A percentile compares a stretch with the other conserved stretches of the same genome.
These are phyloP conservation scores for Silybum marianum DNA, from an alignment of 129 eudicot species.

Conservation along the genomic window DNA sequence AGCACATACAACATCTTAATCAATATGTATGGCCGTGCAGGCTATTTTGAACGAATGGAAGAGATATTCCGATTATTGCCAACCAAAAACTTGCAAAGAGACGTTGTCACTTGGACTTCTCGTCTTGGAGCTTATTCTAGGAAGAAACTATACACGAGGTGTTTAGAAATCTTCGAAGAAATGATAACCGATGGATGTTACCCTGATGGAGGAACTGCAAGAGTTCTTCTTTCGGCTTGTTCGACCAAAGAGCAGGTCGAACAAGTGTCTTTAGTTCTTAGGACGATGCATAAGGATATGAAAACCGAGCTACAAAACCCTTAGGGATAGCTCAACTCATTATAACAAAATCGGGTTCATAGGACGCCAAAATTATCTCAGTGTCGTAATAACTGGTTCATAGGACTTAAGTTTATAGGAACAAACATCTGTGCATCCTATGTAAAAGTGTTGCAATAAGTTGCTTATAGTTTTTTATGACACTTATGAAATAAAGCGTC, in stretches of 20 bases:
- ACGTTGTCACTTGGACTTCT: conserved; percentile 86
- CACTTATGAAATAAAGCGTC: neutral
- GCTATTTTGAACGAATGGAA: conserved; percentile 83
- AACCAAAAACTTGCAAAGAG: conserved; percentile 56
- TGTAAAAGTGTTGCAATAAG: neutral
- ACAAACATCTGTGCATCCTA: neutral
- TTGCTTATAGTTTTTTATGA: neutral
- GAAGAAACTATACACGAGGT: conserved; percentile 68
- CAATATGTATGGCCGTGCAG: conserved; percentile 77
- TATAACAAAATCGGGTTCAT: neutral
- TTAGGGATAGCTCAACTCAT: neutral
- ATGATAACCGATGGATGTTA: conserved; percentile 84
- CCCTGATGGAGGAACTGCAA: conserved; percentile 93
- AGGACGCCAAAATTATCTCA: neutral
- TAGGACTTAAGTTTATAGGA: neutral
- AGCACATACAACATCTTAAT: conserved; percentile 92
- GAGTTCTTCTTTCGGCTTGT: conserved; percentile 82
- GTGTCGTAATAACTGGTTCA: neutral
- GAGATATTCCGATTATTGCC: conserved; percentile 51
- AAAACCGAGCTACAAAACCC: conserved; percentile 12
- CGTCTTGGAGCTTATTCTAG: conserved; percentile 88
- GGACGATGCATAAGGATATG: conserved; percentile 77
- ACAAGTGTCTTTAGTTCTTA: conserved; percentile 70
- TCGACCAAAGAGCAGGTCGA: conserved; percentile 75
- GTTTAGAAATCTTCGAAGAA: conserved; percentile 79